Conservation (phyloP, 768 basidiomycete genomes). For the Pholiota microspora region DNA sequence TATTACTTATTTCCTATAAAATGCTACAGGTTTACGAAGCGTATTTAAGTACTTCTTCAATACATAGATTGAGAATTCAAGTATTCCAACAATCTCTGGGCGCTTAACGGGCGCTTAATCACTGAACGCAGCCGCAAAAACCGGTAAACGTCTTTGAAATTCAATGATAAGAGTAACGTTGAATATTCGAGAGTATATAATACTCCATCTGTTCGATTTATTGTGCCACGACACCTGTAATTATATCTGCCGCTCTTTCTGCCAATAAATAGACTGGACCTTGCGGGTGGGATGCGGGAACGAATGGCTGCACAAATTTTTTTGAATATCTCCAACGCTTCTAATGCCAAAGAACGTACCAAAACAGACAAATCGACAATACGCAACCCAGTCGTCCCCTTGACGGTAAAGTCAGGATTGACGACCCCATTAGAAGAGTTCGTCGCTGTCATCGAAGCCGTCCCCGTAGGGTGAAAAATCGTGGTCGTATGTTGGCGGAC, state of each 20-base stretch:
- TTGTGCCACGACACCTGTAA: constrained; percentile 12
- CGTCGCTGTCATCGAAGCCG: constrained; percentile 23
- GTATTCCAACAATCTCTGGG: too few species aligned
- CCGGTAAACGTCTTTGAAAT: too few species aligned
- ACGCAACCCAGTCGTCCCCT: constrained; percentile 27
- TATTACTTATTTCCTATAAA: too few species aligned
- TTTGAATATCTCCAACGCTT: constrained; percentile 4
- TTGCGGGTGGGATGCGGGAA: constrained; percentile 28
- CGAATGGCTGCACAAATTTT: constrained; percentile 23
- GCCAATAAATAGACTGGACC: constrained; percentile 30
- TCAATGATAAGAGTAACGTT: not conserved
- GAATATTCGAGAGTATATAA: not conserved
- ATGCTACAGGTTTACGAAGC: too few species aligned
- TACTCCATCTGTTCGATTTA: too few species aligned
- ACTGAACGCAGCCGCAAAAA: too few species aligned
- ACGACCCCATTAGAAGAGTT: constrained; percentile 27
- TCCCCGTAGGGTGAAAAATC: constrained; percentile 26
- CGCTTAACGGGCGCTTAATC: too few species aligned
- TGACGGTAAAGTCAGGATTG: constrained; percentile 30
- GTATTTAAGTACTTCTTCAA: too few species aligned
- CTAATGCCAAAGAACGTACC: constrained; percentile 19
- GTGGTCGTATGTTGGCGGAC: constrained; percentile 17
- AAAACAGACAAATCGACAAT: constrained; percentile 29
- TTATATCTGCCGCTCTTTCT: constrained; percentile 31
- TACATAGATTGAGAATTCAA: too few species aligned